A percentile compares a stretch with the other conserved stretches of the same genome.
phyloP scores from a whole-genome alignment of 768 basidiomycete species.

The Saitozyma podzolica region DNA sequence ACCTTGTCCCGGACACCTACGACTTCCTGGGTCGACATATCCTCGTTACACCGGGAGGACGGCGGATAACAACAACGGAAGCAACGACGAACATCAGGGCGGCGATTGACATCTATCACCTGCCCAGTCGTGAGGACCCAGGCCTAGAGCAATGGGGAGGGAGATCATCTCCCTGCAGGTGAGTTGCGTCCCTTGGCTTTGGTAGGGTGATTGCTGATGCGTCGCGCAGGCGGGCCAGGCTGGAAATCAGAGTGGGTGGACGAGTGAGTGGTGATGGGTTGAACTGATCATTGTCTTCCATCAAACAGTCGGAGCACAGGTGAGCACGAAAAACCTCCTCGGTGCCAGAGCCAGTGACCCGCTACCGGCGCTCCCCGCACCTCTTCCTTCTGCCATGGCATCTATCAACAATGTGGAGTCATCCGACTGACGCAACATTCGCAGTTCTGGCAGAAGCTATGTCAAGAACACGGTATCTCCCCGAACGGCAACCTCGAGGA shows the following conservation, averaged over 20 bases:
- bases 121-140: too few relatives aligned
- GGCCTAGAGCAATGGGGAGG: constrained; percentile 43
- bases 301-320: constrained; percentile 75
- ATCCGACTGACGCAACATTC: too few relatives aligned
- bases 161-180: constrained; percentile 55
- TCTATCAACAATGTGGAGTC: constrained; percentile 1
- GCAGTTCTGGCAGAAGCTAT: constrained; percentile 94
- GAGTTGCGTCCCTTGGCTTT: constrained; percentile 1
- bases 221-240: constrained; percentile 76
- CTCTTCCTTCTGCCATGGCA: neutral
- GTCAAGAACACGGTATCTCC: constrained; percentile 97
- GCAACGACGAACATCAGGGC: too few relatives aligned
- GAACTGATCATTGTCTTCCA: constrained; percentile 2
- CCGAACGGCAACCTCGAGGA: constrained; percentile 94
- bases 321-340: constrained; percentile 16
- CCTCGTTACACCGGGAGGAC: too few relatives aligned
- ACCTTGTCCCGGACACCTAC: too few relatives aligned
- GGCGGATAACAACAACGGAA: too few relatives aligned
- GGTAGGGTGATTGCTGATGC: constrained; percentile 52
- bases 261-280: constrained; percentile 6
- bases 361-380: too few relatives aligned
- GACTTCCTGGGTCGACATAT: too few relatives aligned
- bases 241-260: constrained; percentile 79
- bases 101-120: too few relatives aligned
- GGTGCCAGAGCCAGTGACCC: too few relatives aligned